Evolutionary conservation across 2,329 filamentous ascomycete species (phyloP).

Genomic region (Ceratocystis lukuohia): DNA sequence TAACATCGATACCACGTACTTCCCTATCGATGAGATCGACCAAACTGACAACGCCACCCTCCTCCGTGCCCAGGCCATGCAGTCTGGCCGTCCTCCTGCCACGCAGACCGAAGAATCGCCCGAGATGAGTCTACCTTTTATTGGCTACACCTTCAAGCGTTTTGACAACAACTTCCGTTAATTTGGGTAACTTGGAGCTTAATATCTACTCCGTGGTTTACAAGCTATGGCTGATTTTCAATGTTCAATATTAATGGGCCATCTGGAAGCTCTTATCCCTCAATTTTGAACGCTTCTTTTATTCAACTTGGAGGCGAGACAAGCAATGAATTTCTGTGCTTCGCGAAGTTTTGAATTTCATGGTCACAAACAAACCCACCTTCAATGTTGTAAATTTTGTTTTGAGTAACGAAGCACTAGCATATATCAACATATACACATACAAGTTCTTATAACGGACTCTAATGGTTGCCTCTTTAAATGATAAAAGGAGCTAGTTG

Average conservation of each 20-base stretch:
- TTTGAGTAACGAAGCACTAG: neutral
- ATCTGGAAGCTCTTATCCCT: neutral
- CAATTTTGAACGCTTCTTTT: constrained; percentile 22
- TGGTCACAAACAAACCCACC: neutral
- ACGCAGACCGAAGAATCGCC: constrained; percentile 53
- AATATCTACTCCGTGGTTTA: neutral
- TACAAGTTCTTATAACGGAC: neutral
- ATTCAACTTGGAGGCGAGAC: neutral
- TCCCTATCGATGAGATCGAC: constrained; percentile 96
- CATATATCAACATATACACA: neutral
- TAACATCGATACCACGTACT: constrained; percentile 93
- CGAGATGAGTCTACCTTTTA: constrained; percentile 81
- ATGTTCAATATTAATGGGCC: neutral
- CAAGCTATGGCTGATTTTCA: constrained; percentile 7
- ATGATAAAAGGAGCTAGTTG: neutral
- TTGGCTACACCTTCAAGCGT: constrained; percentile 91
- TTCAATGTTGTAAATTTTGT: neutral
- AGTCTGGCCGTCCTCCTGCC: constrained; percentile 39
- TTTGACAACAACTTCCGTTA: constrained; percentile 63
- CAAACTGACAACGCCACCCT: constrained; percentile 87
- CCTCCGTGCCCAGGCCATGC: constrained; percentile 69
- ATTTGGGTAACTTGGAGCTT: constrained; percentile 21
- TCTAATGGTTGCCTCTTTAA: neutral
- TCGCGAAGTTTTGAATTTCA: neutral
- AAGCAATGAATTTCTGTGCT: neutral